phyloP scores from a whole-genome alignment of 148 eudicot species.

The Beta vulgaris region DNA sequence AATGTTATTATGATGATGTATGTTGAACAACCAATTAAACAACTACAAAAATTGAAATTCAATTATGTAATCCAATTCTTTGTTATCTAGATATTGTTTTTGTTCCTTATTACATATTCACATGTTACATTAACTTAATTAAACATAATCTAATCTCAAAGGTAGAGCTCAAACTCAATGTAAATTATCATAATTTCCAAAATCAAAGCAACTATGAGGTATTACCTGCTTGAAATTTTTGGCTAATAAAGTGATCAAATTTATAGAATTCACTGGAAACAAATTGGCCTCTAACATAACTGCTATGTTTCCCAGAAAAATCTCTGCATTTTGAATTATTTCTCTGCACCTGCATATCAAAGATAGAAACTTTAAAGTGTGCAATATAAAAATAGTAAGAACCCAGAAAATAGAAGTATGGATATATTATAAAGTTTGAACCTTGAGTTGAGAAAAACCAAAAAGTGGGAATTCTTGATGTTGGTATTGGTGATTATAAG shows the following conservation, averaged over 20 bases:
- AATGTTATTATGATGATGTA: too few relatives aligned
- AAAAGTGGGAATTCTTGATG: slow-evolving; percentile 7
- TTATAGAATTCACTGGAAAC: slow-evolving; percentile 31
- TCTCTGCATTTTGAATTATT: slow-evolving; percentile 25
- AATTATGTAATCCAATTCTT: too few relatives aligned
- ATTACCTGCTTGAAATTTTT: slow-evolving; percentile 37
- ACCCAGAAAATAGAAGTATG: not conserved
- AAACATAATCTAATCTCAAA: too few relatives aligned
- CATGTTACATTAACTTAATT: too few relatives aligned
- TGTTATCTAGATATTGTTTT: too few relatives aligned
- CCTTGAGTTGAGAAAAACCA: slow-evolving; percentile 38
- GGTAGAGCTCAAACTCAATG: not conserved
- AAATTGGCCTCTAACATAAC: slow-evolving; percentile 54
- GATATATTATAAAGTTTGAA: slow-evolving; percentile 1
- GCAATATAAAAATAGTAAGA: not conserved
- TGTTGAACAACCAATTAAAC: too few relatives aligned
- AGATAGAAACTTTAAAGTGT: not conserved
- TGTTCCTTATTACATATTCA: too few relatives aligned
- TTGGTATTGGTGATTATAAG: slow-evolving; percentile 17
- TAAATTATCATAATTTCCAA: not conserved
- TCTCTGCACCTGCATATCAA: slow-evolving; percentile 27
- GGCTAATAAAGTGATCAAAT: slow-evolving; percentile 15
- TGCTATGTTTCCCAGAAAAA: slow-evolving; percentile 40
- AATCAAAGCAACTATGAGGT: not conserved
- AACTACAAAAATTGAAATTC: too few relatives aligned